Evolutionary conservation across 2,329 filamentous ascomycete genomes (phyloP), one percentile per base, ranked within the genome.

Genomic region (Cladosporium sp.): DNA sequence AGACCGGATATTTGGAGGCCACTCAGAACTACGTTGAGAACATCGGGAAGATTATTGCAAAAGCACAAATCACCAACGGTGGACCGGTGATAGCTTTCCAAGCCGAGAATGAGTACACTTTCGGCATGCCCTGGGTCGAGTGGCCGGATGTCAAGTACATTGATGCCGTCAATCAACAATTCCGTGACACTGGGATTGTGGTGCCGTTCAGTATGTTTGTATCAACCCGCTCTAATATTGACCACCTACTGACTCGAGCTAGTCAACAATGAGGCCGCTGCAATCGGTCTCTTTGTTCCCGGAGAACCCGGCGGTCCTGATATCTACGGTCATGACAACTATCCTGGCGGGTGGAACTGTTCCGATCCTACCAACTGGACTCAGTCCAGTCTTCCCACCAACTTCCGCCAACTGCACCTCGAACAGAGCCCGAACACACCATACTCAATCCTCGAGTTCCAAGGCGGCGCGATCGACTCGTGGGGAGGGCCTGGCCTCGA

Each of bases 71-170:
- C 72, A 94, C 91, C 1, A 91, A 93, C 61, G 92, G 90, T 0
- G 92, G 92, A 0, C 91, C 91, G 0, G 84, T 96, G 12, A 91
- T 96, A 67, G 79, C 94, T 1, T 84, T 90, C 51, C 92, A 96
- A 75, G 88, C 90, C 0, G 92, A 96, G 75, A 96, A 95, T 68
- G 92, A 95, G 75, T 93, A 94, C 74, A 88, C 85, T 3, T 64
- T 30, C 24, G 61, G 61, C 7, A 55, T 57, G 61, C 26, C 34
- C 14, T 64, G 61, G 61, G 61, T 64, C 2, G 26, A 64, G 7
- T 64, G 61, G 61, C 61, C 61, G 12, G 61, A 64, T 47, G 51
- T 64, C n/a, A 26, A 57, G 30, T 95, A 93, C 74, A 87, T 93
- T 77, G 83, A 87, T 65, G 88, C 90, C 68, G 87, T 93, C 8